A percentile compares a stretch with the other conserved stretches of the same genome.
Conservation (phyloP, 768 basidiomycete genomes). For the Trametes coccinea region DNA sequence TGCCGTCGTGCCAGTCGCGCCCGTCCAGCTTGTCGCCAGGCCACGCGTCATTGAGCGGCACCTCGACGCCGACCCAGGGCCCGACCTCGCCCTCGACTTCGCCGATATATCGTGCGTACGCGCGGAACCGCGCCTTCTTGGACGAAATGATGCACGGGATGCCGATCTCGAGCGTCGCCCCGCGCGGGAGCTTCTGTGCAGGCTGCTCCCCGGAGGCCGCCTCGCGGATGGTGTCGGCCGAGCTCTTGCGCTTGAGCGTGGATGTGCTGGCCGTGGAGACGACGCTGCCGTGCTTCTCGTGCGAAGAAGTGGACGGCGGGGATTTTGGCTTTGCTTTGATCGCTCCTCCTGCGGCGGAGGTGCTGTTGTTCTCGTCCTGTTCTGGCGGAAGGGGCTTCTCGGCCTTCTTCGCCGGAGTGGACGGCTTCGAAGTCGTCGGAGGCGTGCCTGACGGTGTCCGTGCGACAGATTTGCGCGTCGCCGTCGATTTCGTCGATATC, state of each 20-base stretch:
- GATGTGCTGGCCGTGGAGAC: constrained; percentile 32
- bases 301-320: constrained; percentile 3
- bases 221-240: constrained; percentile 37
- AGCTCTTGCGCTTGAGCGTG: constrained; percentile 40
- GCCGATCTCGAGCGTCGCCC: constrained; percentile 79
- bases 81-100: constrained; percentile 81
- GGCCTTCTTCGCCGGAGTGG: constrained; percentile 2
- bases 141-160: constrained; percentile 90
- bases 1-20: constrained; percentile 87
- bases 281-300: constrained; percentile 27
- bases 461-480: constrained; percentile 9
- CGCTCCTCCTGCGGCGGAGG: not conserved
- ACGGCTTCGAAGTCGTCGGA: not conserved
- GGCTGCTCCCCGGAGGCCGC: constrained; percentile 1
- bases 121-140: constrained; percentile 81
- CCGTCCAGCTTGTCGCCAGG: constrained; percentile 52
- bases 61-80: constrained; percentile 91
- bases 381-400: constrained; percentile 19
- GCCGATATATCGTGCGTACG: constrained; percentile 85
- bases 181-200: constrained; percentile 41
- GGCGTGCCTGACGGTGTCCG: constrained; percentile 4
- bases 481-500: constrained; percentile 16
- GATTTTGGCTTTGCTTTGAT: constrained; percentile 21
- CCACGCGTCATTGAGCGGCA: constrained; percentile 66
- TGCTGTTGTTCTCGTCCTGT: constrained; percentile 1